Evolutionary conservation across 495 filamentous ascomycete genomes (phyloP), one percentile per base, ranked within the genome.

Genomic region (Xylaria nigripes): DNA sequence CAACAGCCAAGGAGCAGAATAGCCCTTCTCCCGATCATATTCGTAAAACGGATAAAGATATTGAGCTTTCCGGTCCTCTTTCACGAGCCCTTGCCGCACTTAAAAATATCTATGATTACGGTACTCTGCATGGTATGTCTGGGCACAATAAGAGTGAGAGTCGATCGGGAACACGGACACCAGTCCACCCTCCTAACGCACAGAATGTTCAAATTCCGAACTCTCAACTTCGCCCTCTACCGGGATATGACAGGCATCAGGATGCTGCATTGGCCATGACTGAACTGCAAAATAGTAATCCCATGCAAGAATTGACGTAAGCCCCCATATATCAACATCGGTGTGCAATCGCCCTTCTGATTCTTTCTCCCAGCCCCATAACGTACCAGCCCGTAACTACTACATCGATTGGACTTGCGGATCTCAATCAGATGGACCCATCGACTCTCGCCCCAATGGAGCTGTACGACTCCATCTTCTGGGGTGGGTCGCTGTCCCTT

Each of bases 31-130:
- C 73, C 30, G 64, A 72, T 2, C 68, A 76, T 38, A 71, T 78
- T 24, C 67, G 61, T 10, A 70, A 68, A 45, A 73, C 73, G 0
- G 74, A 76, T 25, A 74, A 68, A 50, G 78, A 81, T 58, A 80
- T 80, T 48, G 76, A 79, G 60, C 64, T 81, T 18, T 79, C 75
- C 1, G 78, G 77, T 0, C 78, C 78, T 5, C 67, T 80, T 6
- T 78, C 75, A 2, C 61, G 77, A 45, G 78, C 78, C 8, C 58
- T 81, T 34, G 70, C 66, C 1, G 78, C 78, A n/a, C 61, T 81
- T 25, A 76, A 72, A 54, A 80, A 79, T 47, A 81, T 81, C 27
- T 81, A 81, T 46, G 78, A 80, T 55, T 76, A 80, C 63, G 78
- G 78, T 1, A 74, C 71, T 38, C 59, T 78, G 13, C 59, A 71